Base-by-base conservation (phyloP, 345 rosid genomes). In the Tarenaya hassleriana region DNA sequence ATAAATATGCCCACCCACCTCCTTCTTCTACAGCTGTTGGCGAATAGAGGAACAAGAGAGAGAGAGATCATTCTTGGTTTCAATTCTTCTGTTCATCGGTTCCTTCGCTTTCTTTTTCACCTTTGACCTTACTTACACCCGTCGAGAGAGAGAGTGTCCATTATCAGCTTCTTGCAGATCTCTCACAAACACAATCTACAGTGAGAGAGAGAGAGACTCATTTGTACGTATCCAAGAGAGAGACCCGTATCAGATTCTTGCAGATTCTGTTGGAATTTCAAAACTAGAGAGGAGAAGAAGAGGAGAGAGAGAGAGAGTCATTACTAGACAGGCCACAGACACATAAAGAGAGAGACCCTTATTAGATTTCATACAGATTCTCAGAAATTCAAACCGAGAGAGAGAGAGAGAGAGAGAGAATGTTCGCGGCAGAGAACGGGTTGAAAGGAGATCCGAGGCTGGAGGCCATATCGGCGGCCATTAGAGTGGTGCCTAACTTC, bases 341-440 rank as follows among this genome's bases (percentile, higher is more conserved):
- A 24, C 29, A 24, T 5, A 24, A 24, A 5, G 5, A 24, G 29
- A 24, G 5, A 24, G 29, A 24, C 29, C 29, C 29, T 24, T 24
- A 24, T 2, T 24, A n/a, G n/a, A n/a, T n/a, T n/a, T n/a, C n/a
- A n/a, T n/a, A n/a, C n/a, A n/a, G n/a, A 24, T 24, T 24, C 29
- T 24, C 29, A 37, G 15, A 37, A 37, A 37, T 37, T 37, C 15
- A 37, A 13, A 37, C 4, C 11, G 4, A 37, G 41, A 37, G 15
- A 37, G 15, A 29, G 18, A 32, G 11, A 16, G 15, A 49, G 21
- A 66, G 44, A 66, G 55, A 53, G n/a, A 37, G 31, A 2, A 61
- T 67, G 72, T 67, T 67, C 55, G 72, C 72, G 0, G 67, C 67
- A 2, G 72, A 67, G 67, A 67, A 67, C 40, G 72, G 72, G 34